Conservation (phyloP, 495 filamentous ascomycete genomes). For the Talaromyces ruber region DNA sequence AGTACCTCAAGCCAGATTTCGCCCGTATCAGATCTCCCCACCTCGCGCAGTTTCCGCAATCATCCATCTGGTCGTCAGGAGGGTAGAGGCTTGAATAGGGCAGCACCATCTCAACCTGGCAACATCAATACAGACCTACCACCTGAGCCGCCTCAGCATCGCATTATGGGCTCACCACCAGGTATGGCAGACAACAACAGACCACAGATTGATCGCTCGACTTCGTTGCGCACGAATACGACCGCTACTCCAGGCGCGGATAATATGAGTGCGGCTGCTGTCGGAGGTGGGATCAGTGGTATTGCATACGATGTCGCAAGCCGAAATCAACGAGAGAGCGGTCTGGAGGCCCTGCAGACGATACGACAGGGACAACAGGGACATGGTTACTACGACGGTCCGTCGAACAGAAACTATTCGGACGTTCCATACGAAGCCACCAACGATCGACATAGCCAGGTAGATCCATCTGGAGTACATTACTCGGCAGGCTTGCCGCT, state of each 20-base stretch:
- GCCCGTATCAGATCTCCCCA: neutral
- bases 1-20: slow-evolving; percentile 4
- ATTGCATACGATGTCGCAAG: slow-evolving; percentile 70
- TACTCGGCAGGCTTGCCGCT: slow-evolving; percentile 15
- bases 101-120: slow-evolving; percentile 7
- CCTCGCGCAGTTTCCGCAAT: neutral
- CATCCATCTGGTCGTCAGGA: slow-evolving; percentile 6
- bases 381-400: slow-evolving; percentile 23
- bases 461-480: slow-evolving; percentile 31
- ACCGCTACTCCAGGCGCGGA: slow-evolving; percentile 65
- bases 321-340: slow-evolving; percentile 62
- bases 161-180: slow-evolving; percentile 7
- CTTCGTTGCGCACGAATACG: slow-evolving; percentile 30
- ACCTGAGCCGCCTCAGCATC: slow-evolving; percentile 8
- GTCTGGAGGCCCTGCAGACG: slow-evolving; percentile 55
- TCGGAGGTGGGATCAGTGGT: slow-evolving; percentile 69
- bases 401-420: slow-evolving; percentile 36
- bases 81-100: slow-evolving; percentile 7
- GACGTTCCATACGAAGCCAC: slow-evolving; percentile 38
- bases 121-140: slow-evolving; percentile 3
- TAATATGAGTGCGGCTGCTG: slow-evolving; percentile 62
- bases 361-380: slow-evolving; percentile 23
- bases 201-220: slow-evolving; percentile 10
- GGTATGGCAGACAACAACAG: slow-evolving; percentile 9
- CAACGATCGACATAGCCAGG: slow-evolving; percentile 17